phyloP scores from a whole-genome alignment of 768 basidiomycete genomes.

The Suillus lakei region DNA sequence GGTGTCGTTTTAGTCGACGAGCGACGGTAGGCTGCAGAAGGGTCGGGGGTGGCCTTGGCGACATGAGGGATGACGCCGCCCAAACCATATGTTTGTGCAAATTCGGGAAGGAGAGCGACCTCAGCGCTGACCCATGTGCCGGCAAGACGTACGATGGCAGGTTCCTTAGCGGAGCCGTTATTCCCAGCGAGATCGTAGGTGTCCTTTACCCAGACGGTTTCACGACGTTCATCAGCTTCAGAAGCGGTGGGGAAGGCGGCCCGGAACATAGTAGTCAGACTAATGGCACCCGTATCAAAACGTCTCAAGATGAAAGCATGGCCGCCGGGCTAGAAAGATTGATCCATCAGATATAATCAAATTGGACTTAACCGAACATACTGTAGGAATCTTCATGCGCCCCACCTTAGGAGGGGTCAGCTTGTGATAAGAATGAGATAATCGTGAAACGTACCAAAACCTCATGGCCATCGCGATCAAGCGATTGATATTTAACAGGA shows the following conservation, averaged over 20 bases:
- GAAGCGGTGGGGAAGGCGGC: conserved; percentile 87
- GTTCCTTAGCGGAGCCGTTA: conserved; percentile 71
- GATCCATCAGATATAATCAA: conserved; percentile 16
- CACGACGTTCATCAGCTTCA: conserved; percentile 77
- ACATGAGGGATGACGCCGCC: conserved; percentile 65
- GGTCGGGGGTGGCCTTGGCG: conserved; percentile 77
- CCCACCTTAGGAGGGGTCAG: conserved; percentile 62
- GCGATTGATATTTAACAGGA: conserved; percentile 89
- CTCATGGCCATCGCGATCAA: conserved; percentile 84
- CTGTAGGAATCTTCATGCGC: conserved; percentile 88
- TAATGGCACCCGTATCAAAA: conserved; percentile 91
- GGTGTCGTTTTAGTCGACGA: conserved; percentile 50
- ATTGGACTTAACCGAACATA: conserved; percentile 41
- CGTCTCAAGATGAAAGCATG: conserved; percentile 95
- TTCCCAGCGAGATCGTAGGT: conserved; percentile 76
- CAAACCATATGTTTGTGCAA: conserved; percentile 73
- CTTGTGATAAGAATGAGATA: conserved; percentile 20
- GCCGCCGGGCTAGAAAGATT: conserved; percentile 57
- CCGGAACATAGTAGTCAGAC: conserved; percentile 95
- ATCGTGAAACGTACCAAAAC: conserved; percentile 60
- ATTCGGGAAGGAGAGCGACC: conserved; percentile 55
- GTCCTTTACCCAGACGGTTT: conserved; percentile 84
- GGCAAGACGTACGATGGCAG: conserved; percentile 73
- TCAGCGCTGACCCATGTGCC: conserved; percentile 83
- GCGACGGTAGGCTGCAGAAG: conserved; percentile 76